These are phyloP conservation scores for Lentinula lateritia DNA, from an alignment of 768 basidiomycete species.

Conservation along the genomic window DNA sequence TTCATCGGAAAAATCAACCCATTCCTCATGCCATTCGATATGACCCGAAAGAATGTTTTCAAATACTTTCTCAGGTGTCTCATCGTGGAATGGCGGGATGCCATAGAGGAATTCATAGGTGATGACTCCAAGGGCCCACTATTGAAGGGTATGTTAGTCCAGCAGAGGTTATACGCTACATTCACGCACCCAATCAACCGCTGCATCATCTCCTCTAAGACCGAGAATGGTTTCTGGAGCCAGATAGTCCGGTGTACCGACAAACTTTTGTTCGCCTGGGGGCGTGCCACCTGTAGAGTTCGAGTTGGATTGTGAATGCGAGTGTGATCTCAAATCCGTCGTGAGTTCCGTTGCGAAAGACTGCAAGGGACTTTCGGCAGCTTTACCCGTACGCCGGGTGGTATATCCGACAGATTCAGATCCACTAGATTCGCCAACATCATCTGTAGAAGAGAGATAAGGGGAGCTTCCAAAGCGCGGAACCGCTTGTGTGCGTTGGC, in stretches of 20 bases:
- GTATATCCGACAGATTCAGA: constrained; percentile 29
- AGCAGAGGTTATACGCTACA: not conserved
- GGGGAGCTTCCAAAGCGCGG: constrained; percentile 60
- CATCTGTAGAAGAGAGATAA: constrained; percentile 70
- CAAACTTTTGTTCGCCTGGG: constrained; percentile 87
- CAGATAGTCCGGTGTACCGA: constrained; percentile 96
- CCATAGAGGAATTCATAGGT: constrained; percentile 98
- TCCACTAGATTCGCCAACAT: constrained; percentile 70
- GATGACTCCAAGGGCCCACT: constrained; percentile 99
- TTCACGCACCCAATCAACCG: constrained; percentile 89
- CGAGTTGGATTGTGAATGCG: constrained; percentile 39
- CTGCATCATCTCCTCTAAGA: constrained; percentile 88
- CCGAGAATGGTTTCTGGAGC: constrained; percentile 96
- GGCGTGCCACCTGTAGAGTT: constrained; percentile 50
- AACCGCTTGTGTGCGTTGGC: constrained; percentile 54
- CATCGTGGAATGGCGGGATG: constrained; percentile 95
- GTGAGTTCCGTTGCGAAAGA: constrained; percentile 85
- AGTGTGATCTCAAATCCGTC: constrained; percentile 77
- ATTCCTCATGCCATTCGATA: constrained; percentile 95
- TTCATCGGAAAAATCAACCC: constrained; percentile 79
- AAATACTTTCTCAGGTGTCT: constrained; percentile 95
- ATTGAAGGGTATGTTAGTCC: constrained; percentile 11
- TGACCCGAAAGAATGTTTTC: constrained; percentile 95
- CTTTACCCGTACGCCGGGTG: constrained; percentile 36
- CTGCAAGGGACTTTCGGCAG: constrained; percentile 75